phyloP scores from a whole-genome alignment of 106 monocot species.

The Xerophyta viscosa region DNA sequence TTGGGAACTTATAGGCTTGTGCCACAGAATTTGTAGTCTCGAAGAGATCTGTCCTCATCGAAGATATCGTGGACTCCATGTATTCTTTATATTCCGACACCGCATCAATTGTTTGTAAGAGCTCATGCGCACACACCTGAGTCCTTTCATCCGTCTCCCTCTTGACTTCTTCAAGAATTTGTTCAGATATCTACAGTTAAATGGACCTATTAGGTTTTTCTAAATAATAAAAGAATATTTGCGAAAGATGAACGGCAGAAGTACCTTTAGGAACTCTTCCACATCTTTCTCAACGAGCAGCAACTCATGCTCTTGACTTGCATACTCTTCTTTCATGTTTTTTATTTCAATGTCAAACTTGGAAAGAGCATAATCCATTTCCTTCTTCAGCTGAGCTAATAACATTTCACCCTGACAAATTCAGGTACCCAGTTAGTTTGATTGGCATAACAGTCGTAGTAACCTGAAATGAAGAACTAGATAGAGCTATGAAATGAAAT shows the following conservation, averaged over 20 bases:
- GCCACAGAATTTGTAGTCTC: constrained; percentile 24
- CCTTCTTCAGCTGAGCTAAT: constrained; percentile 33
- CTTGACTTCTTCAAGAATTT: constrained; percentile 23
- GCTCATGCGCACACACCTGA: constrained; percentile 40
- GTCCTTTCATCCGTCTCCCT: constrained; percentile 45
- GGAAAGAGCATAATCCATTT: constrained; percentile 44
- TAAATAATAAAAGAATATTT: no score
- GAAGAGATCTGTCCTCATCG: constrained; percentile 30
- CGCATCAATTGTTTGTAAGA: constrained; percentile 47
- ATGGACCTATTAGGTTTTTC: neutral
- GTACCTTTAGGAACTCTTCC: constrained; percentile 54
- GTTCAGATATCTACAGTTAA: constrained; percentile 43
- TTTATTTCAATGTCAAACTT: constrained; percentile 39
- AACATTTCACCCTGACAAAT: constrained; percentile 34
- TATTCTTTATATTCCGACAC: constrained; percentile 56
- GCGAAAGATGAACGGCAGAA: neutral
- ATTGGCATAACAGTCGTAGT: no score
- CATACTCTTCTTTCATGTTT: constrained; percentile 21
- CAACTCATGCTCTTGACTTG: constrained; percentile 32
- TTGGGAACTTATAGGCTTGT: constrained; percentile 6
- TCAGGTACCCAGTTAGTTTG: neutral
- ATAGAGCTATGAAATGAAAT: no score
- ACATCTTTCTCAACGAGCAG: constrained; percentile 50
- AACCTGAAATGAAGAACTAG: no score
- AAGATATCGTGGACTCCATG: constrained; percentile 33